Evolutionary conservation across 768 basidiomycete genomes (phyloP).

Genomic region (Kwoniella dejecticola): DNA sequence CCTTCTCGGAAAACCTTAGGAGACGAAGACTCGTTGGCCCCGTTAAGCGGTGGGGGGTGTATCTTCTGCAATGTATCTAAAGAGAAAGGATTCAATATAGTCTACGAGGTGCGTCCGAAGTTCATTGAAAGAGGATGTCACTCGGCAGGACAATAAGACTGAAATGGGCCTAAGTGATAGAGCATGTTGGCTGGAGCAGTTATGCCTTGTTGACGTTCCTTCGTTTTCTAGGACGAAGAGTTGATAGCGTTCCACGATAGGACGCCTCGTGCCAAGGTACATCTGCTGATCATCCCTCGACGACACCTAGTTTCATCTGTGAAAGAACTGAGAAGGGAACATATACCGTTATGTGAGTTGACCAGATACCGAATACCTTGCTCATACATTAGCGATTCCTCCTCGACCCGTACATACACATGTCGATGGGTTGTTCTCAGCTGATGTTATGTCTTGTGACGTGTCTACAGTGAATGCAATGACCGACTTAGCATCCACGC

Average conservation of each 20-base stretch:
- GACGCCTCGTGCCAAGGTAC: constrained; percentile 40
- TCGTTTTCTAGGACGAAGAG: constrained; percentile 38
- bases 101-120: constrained; percentile 39
- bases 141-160: too few relatives aligned
- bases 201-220: too few relatives aligned
- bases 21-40: background rate
- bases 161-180: too few relatives aligned
- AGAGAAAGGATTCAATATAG: constrained; percentile 45
- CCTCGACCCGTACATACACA: too few relatives aligned
- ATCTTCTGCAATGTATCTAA: constrained; percentile 45
- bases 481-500: constrained; percentile 21
- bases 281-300: constrained; percentile 50
- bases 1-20: background rate
- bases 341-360: constrained; percentile 46
- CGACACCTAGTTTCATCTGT: constrained; percentile 44
- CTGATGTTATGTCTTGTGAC: background rate
- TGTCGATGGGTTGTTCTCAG: too few relatives aligned
- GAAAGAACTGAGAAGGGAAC: constrained; percentile 24
- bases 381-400: too few relatives aligned
- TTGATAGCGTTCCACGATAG: constrained; percentile 53
- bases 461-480: constrained; percentile 29
- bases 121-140: too few relatives aligned
- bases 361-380: too few relatives aligned
- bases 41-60: constrained; percentile 16
- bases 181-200: too few relatives aligned